Percentiles rank a stretch among this genome's conserved stretches.
phyloP scores from a whole-genome alignment of 1,139 yeast species.

The Geotrichum siamense region DNA sequence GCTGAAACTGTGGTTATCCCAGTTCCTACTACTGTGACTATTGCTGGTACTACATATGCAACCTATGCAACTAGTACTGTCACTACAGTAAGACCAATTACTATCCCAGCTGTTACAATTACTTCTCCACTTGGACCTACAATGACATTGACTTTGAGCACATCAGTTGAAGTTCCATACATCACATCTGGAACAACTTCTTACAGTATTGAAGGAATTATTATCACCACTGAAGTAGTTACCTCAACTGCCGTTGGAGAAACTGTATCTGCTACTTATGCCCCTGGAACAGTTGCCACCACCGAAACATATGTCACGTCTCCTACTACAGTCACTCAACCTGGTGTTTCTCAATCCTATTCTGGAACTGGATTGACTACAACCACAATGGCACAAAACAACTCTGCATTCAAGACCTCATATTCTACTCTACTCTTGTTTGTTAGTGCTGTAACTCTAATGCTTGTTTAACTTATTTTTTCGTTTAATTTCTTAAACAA shows the following conservation, averaged over 20 bases:
- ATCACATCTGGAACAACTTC: background rate
- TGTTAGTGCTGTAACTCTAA: too few species aligned
- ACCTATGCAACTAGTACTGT: background rate
- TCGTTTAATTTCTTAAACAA: too few species aligned
- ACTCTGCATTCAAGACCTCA: too few species aligned
- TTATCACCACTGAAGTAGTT: constrained; percentile 1
- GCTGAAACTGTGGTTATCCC: constrained; percentile 4
- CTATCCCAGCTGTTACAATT: background rate
- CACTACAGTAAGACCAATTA: background rate
- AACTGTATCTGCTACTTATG: background rate
- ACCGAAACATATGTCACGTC: background rate
- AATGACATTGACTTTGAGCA: background rate
- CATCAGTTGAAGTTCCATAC: background rate
- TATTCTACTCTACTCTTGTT: too few species aligned
- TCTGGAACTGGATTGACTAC: too few species aligned
- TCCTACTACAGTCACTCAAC: constrained; percentile 1
- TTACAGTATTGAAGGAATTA: background rate
- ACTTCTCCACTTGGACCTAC: background rate
- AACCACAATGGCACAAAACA: too few species aligned
- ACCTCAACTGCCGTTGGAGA: background rate
- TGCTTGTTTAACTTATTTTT: too few species aligned
- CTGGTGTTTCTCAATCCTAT: too few species aligned
- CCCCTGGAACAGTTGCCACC: background rate
- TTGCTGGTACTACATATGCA: constrained; percentile 2
- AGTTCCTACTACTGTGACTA: background rate